Conservation (phyloP, 352 stramenopile genomes). For the Phytopythium kandeliae region DNA sequence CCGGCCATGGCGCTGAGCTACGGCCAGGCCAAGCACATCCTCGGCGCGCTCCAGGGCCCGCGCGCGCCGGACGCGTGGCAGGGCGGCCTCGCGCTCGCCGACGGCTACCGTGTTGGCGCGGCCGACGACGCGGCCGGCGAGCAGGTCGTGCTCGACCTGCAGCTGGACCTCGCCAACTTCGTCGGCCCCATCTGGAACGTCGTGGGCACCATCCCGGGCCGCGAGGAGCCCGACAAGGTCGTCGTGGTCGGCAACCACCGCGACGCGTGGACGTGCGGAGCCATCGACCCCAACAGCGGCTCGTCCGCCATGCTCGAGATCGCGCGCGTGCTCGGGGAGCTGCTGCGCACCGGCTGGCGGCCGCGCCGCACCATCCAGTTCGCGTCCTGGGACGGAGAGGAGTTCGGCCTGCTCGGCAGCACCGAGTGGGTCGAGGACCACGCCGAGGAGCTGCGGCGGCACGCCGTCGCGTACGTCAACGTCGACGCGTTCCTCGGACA, state of each 20-base stretch:
- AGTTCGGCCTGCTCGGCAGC: slow-evolving; percentile 66
- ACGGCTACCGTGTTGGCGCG: slow-evolving; percentile 72
- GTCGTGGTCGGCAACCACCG: slow-evolving; percentile 89
- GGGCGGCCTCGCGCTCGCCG: slow-evolving; percentile 49
- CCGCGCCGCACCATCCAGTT: slow-evolving; percentile 76
- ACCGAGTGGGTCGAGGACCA: slow-evolving; percentile 66
- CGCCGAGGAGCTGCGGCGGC: slow-evolving; percentile 31
- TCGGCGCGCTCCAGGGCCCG: slow-evolving; percentile 55
- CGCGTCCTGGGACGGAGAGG: slow-evolving; percentile 83
- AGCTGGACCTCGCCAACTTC: slow-evolving; percentile 72
- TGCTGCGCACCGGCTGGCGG: slow-evolving; percentile 69
- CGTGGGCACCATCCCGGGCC: slow-evolving; percentile 68
- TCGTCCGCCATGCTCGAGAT: slow-evolving; percentile 83
- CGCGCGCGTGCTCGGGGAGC: slow-evolving; percentile 52
- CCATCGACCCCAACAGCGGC: slow-evolving; percentile 75
- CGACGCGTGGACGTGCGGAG: slow-evolving; percentile 88
- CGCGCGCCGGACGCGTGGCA: slow-evolving; percentile 51
- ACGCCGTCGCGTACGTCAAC: slow-evolving; percentile 78
- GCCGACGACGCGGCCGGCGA: slow-evolving; percentile 12
- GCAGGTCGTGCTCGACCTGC: slow-evolving; percentile 53
- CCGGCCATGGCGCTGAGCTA: slow-evolving; percentile 71
- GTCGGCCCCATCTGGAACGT: slow-evolving; percentile 81
- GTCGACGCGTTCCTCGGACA: slow-evolving; percentile 64
- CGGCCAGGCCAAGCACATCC: slow-evolving; percentile 71
- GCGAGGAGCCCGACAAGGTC: slow-evolving; percentile 47